These are phyloP conservation scores for Corrigiola litoralis DNA, from an alignment of 179 eudicot species.

Conservation along the genomic window DNA sequence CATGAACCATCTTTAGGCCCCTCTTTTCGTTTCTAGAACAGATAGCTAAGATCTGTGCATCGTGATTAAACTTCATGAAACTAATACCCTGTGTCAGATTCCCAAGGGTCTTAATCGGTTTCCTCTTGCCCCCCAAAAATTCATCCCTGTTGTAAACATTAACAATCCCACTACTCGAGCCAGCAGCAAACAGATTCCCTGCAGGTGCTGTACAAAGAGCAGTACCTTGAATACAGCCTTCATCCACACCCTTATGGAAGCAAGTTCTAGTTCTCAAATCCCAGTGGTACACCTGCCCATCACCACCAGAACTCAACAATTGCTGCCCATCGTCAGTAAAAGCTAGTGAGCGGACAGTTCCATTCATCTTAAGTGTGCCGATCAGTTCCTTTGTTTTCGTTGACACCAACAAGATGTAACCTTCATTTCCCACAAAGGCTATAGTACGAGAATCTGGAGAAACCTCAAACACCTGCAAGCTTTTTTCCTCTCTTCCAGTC, in stretches of 20 bases:
- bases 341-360: slow-evolving; percentile 72
- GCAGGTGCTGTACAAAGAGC: slow-evolving; percentile 60
- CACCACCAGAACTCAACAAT: slow-evolving; percentile 79
- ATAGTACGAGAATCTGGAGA: slow-evolving; percentile 87
- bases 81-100: slow-evolving; percentile 56
- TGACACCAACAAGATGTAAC: slow-evolving; percentile 77
- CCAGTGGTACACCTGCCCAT: slow-evolving; percentile 86
- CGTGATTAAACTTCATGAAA: slow-evolving; percentile 68
- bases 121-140: slow-evolving; percentile 72
- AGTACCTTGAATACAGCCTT: slow-evolving; percentile 36
- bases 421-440: slow-evolving; percentile 87
- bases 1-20: slow-evolving; percentile 50
- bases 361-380: slow-evolving; percentile 90
- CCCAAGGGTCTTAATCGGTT: slow-evolving; percentile 63
- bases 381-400: slow-evolving; percentile 75
- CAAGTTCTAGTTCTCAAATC: slow-evolving; percentile 80
- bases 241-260: slow-evolving; percentile 75
- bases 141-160: slow-evolving; percentile 71
- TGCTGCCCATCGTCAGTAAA: slow-evolving; percentile 60
- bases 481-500: slow-evolving; percentile 85
- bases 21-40: slow-evolving; percentile 68
- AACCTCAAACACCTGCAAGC: slow-evolving; percentile 77
- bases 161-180: slow-evolving; percentile 77
- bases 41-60: slow-evolving; percentile 72
- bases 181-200: slow-evolving; percentile 82